Base-by-base conservation (phyloP, 2,329 filamentous ascomycete genomes). In the Chrysosporium queenslandicum region DNA sequence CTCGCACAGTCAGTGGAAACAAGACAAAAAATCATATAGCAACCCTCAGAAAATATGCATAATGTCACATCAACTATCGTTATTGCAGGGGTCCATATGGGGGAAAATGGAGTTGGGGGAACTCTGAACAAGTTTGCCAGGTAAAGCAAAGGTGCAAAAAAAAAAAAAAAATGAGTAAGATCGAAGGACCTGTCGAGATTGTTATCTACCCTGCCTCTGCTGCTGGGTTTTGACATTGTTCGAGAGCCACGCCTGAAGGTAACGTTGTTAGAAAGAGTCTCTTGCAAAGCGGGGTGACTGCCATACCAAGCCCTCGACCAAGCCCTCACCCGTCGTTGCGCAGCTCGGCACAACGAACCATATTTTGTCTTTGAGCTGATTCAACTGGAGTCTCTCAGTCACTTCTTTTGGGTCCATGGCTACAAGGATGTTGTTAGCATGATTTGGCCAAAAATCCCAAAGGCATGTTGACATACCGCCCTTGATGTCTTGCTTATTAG, bases 401-500 rank as follows among this genome's bases (percentile, higher is more conserved):
- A 92, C 81, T 70, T 90, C 85, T 66, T 86, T 78, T 6, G 86
- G 85, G 63, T 79, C 86, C 82, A 91, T 81, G 58, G 86, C 86
- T 88, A 60, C 49, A 55, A 29, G 27, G 51, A 42, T 18, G 14
- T 8, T 2, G 40, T 43, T 14, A 51, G 46, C 27, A 25, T 21
- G 18, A 23, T 8, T 27, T 11, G 18, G 42, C 9, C 11, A 27
- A 3, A 21, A 11, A 12, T 3, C 6, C 5, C 8, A 42, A 4
- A 30, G 8, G n/a, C n/a, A 20, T 36, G 30, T n/a, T 14, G 12
- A 48, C 42, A 8, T 21, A 53, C 87, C 82, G 66, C 87, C 87
- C 54, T 80, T 77, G 62, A 97, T 76, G 81, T 98, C 92, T 74
- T 97, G 92, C 81, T 98, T 98, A 78, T 98, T 98, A 66, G 92